Conservation (phyloP, 2,329 filamentous ascomycete genomes). For the Camillea tinctor region DNA sequence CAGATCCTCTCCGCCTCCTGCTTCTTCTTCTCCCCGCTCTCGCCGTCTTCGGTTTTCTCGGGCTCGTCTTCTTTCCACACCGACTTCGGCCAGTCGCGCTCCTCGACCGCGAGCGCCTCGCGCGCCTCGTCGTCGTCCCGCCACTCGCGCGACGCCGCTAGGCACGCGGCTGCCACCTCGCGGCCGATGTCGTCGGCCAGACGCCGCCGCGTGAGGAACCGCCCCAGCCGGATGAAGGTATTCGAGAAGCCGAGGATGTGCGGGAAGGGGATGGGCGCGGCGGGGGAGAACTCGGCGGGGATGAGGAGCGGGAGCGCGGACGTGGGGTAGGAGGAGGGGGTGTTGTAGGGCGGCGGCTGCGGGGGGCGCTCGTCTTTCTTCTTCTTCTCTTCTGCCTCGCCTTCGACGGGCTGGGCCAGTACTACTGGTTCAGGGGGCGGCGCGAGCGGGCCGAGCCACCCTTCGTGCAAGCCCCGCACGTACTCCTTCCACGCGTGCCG, state of each 20-base stretch:
- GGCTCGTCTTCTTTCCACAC: constrained; percentile 58
- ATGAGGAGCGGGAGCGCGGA: constrained; percentile 63
- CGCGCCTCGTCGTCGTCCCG: constrained; percentile 36
- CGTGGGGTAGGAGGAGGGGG: constrained; percentile 67
- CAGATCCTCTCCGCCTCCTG: constrained; percentile 63
- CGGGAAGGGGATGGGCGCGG: constrained; percentile 72
- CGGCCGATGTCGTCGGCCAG: constrained; percentile 88
- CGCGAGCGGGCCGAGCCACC: constrained; percentile 83
- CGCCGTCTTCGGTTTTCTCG: constrained; percentile 35
- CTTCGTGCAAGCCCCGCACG: constrained; percentile 87
- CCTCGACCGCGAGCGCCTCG: constrained; percentile 64
- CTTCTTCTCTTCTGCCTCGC: constrained; percentile 43
- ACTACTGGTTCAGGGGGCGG: constrained; percentile 15
- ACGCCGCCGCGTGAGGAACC: constrained; percentile 80
- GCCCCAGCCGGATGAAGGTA: constrained; percentile 80
- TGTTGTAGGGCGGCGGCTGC: constrained; percentile 73
- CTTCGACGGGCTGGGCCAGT: constrained; percentile 22
- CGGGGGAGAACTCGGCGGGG: constrained; percentile 71
- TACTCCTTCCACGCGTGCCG: constrained; percentile 98
- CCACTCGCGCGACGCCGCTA: constrained; percentile 57
- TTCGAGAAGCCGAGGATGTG: constrained; percentile 92
- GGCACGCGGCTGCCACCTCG: constrained; percentile 81
- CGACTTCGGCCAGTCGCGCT: constrained; percentile 82
- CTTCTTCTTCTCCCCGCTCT: constrained; percentile 20
- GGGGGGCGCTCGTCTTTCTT: constrained; percentile 56